Conservation (phyloP, 805 yeast species). For the Candida patagonica region DNA sequence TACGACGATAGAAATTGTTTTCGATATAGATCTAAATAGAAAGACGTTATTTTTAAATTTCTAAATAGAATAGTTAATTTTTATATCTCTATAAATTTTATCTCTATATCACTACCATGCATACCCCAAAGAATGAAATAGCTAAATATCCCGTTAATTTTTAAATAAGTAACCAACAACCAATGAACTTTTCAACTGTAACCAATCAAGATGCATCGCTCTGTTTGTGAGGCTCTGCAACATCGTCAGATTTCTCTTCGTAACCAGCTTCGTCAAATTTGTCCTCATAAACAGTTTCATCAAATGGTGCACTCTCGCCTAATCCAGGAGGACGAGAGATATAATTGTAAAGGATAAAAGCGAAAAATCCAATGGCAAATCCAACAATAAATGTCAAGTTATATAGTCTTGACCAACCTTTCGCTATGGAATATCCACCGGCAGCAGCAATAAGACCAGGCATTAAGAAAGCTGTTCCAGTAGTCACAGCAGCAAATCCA, state of each 20-base stretch:
- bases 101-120: no score
- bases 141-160: not conserved
- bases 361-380: not conserved
- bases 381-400: no score
- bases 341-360: not conserved
- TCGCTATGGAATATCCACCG: not conserved
- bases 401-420: not conserved
- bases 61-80: no score
- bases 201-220: not conserved
- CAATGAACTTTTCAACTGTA: not conserved
- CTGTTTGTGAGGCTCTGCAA: no score
- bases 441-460: constrained; percentile 17
- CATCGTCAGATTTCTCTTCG: no score
- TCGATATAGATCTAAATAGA: no score
- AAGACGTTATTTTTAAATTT: no score
- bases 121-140: no score
- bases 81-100: no score
- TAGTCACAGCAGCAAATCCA: constrained; percentile 31
- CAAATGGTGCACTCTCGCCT: not conserved
- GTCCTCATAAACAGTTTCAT: not conserved
- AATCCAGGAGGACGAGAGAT: not conserved
- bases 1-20: no score
- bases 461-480: constrained; percentile 21
- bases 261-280: not conserved
- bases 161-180: not conserved